Percentiles rank a stretch among this genome's conserved stretches.
Evolutionary conservation across 805 yeast genomes (phyloP).

Genomic region (Candida easanensis): DNA sequence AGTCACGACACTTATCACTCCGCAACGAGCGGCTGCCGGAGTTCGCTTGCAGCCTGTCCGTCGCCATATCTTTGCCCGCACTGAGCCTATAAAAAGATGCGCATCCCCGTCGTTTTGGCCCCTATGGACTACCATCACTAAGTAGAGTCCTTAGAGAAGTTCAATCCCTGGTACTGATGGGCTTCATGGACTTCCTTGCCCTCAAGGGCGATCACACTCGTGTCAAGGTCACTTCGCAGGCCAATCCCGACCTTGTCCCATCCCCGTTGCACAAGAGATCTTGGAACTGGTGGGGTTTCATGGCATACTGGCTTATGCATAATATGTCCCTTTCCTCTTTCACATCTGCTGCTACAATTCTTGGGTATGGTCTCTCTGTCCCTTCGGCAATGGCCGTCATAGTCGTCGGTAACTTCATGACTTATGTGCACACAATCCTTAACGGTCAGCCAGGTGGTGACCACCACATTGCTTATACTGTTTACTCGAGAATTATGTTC

Average conservation of each 20-base stretch:
- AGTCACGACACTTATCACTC: no score
- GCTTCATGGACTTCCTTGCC: constrained; percentile 1
- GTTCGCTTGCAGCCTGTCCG: no score
- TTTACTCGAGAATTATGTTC: constrained; percentile 43
- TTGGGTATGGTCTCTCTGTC: constrained; percentile 43
- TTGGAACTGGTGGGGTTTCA: constrained; percentile 40
- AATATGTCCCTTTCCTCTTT: constrained; percentile 46
- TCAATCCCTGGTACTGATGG: no score
- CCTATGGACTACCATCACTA: no score
- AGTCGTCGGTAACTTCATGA: constrained; percentile 42
- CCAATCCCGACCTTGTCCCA: constrained; percentile 14
- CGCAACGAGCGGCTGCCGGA: no score
- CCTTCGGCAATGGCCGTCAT: constrained; percentile 43
- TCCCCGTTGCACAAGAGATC: constrained; percentile 28
- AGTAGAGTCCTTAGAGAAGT: no score
- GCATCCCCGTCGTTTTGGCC: no score
- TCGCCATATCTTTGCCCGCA: no score
- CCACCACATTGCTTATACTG: constrained; percentile 48
- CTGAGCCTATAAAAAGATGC: no score
- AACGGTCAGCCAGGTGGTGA: constrained; percentile 48
- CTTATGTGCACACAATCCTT: constrained; percentile 41
- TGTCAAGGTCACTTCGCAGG: constrained; percentile 7
- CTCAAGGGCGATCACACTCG: constrained; percentile 9
- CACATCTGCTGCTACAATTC: constrained; percentile 45
- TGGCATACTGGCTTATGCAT: constrained; percentile 43